Conservation (phyloP, 768 basidiomycete genomes). For the Termitomyces sp. region DNA sequence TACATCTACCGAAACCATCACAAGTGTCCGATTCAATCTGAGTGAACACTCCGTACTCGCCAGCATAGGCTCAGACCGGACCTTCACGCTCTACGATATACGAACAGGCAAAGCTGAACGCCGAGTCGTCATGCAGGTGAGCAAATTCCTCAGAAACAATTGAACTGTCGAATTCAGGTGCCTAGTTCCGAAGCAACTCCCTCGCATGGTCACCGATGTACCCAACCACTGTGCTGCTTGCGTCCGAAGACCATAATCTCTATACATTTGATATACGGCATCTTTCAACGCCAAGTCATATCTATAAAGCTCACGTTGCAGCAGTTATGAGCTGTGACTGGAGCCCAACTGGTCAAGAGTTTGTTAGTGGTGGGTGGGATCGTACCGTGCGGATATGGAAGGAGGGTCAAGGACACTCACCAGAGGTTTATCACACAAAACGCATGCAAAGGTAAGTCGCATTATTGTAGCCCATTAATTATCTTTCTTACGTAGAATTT, state of each 20-base stretch:
- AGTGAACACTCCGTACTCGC: slow-evolving; percentile 94
- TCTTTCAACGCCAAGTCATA: slow-evolving; percentile 75
- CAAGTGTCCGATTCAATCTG: slow-evolving; percentile 86
- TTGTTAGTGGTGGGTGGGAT: slow-evolving; percentile 97
- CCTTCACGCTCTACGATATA: slow-evolving; percentile 95
- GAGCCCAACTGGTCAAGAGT: slow-evolving; percentile 93
- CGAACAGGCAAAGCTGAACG: slow-evolving; percentile 95
- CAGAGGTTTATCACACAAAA: slow-evolving; percentile 96
- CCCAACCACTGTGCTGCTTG: slow-evolving; percentile 86
- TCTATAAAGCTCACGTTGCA: slow-evolving; percentile 96
- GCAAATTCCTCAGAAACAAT: slow-evolving; percentile 5
- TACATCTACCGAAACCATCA: slow-evolving; percentile 84
- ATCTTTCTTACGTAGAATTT: not conserved
- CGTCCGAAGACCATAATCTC: slow-evolving; percentile 98
- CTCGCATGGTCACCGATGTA: slow-evolving; percentile 96
- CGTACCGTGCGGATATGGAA: slow-evolving; percentile 92
- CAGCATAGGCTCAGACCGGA: slow-evolving; percentile 90
- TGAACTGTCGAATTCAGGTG: not conserved
- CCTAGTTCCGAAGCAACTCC: slow-evolving; percentile 81
- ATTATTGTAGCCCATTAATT: not conserved
- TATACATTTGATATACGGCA: slow-evolving; percentile 97
- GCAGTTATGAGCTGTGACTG: slow-evolving; percentile 97
- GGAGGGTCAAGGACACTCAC: slow-evolving; percentile 71
- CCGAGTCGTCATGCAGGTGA: slow-evolving; percentile 82
- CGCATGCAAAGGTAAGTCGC: slow-evolving; percentile 86